phyloP scores from a whole-genome alignment of 768 basidiomycete species.

The Pisolithus tinctorius region DNA sequence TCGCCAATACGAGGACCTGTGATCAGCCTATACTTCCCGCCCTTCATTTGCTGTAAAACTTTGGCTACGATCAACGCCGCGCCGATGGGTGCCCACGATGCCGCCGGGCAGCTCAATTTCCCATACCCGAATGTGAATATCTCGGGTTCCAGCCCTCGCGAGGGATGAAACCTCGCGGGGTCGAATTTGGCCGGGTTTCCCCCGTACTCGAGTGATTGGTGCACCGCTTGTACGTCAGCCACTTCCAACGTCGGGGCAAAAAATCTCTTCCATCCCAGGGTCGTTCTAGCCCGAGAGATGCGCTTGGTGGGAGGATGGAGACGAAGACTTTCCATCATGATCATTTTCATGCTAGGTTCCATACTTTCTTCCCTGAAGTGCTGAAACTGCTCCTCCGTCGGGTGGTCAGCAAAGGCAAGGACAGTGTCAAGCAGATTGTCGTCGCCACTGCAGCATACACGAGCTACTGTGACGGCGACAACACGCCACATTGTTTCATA shows the following conservation, averaged over 20 bases:
- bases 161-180: constrained; percentile 35
- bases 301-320: constrained; percentile 22
- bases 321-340: constrained; percentile 24
- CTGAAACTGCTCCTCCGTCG: constrained; percentile 15
- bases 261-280: constrained; percentile 10
- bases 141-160: constrained; percentile 13
- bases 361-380: constrained; percentile 15
- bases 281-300: constrained; percentile 13
- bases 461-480: constrained; percentile 40
- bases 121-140: constrained; percentile 43
- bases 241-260: constrained; percentile 11
- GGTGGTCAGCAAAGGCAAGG: constrained; percentile 13
- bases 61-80: constrained; percentile 42
- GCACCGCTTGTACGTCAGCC: constrained; percentile 18
- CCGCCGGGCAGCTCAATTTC: constrained; percentile 33
- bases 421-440: constrained; percentile 21
- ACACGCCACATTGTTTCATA: constrained; percentile 65
- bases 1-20: constrained; percentile 26
- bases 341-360: constrained; percentile 16
- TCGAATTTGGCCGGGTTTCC: constrained; percentile 36
- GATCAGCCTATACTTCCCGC: constrained; percentile 13
- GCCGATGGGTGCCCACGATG: constrained; percentile 51
- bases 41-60: constrained; percentile 30
- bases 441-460: constrained; percentile 18
- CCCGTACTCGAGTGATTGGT: constrained; percentile 19